Percentiles rank a stretch among this genome's conserved stretches.
These are phyloP conservation scores for Truncatella angustata DNA, from an alignment of 2,329 filamentous ascomycete species.

Conservation along the genomic window DNA sequence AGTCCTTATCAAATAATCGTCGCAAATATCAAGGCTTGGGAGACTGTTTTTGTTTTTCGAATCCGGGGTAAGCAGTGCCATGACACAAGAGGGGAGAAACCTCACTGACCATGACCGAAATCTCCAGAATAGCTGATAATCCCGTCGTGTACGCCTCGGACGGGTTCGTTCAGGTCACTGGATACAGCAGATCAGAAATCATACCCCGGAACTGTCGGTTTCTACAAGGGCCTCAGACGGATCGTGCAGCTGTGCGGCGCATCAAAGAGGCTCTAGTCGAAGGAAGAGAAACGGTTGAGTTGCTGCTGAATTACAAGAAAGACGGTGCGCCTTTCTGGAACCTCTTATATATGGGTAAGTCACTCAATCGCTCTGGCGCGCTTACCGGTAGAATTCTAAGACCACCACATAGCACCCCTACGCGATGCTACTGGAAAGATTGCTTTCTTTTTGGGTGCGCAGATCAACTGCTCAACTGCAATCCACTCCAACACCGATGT, in stretches of 20 bases:
- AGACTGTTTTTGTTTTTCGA: conserved; percentile 44
- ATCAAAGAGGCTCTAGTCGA: conserved; percentile 34
- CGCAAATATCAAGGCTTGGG: conserved; percentile 38
- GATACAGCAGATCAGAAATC: conserved; percentile 43
- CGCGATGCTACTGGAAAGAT: conserved; percentile 34
- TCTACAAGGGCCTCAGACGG: conserved; percentile 41
- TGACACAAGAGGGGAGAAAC: neutral
- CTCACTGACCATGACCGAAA: neutral
- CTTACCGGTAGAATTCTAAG: neutral
- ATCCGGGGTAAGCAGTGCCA: conserved; percentile 25
- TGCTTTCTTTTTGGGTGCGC: conserved; percentile 40
- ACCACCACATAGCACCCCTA: conserved; percentile 35
- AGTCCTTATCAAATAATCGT: conserved; percentile 24
- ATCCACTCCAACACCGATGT: conserved; percentile 39
- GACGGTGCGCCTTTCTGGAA: conserved; percentile 52
- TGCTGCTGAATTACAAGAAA: conserved; percentile 44
- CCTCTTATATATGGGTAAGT: conserved; percentile 12
- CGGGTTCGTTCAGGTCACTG: conserved; percentile 46
- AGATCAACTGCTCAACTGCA: conserved; percentile 43
- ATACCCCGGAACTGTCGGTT: conserved; percentile 47
- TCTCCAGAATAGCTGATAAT: conserved; percentile 35
- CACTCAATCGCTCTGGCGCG: neutral
- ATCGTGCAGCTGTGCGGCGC: conserved; percentile 33
- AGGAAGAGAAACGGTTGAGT: conserved; percentile 12
- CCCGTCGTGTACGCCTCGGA: conserved; percentile 48